Conservation (phyloP, 495 filamentous ascomycete genomes). For the Tuber borchii region DNA sequence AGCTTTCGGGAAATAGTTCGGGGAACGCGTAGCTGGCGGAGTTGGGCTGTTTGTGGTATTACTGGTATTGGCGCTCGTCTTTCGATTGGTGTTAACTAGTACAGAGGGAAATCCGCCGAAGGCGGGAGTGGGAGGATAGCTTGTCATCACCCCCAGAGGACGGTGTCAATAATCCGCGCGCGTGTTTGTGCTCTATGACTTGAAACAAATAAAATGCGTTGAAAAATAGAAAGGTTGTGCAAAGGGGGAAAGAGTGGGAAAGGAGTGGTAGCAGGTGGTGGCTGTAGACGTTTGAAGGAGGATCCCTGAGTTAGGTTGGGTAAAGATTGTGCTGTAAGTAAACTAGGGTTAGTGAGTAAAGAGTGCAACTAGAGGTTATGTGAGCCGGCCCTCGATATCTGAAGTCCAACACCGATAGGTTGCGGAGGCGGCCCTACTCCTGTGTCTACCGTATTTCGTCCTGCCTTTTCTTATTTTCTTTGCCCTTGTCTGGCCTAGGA, state of each 20-base stretch:
- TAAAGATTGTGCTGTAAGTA: background rate
- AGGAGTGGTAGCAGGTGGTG: constrained; percentile 13
- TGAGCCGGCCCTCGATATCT: background rate
- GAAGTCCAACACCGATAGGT: background rate
- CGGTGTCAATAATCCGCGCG: constrained; percentile 4
- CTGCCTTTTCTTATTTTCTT: background rate
- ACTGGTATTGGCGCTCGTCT: constrained; percentile 29
- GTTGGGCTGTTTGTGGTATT: constrained; percentile 19
- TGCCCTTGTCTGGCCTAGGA: background rate
- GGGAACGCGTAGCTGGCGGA: constrained; percentile 28
- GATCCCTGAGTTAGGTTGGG: background rate
- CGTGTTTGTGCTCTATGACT: background rate
- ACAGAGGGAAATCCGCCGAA: constrained; percentile 46
- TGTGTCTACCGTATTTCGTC: background rate
- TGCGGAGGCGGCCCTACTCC: background rate
- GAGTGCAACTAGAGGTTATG: background rate
- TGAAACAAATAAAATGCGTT: background rate
- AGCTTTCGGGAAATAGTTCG: constrained; percentile 26
- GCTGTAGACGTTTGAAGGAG: constrained; percentile 28
- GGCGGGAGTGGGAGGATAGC: constrained; percentile 51
- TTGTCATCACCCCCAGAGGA: constrained; percentile 47
- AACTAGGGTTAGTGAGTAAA: background rate
- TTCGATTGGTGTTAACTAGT: constrained; percentile 22
- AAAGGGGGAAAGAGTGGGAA: constrained; percentile 10
- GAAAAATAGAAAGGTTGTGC: constrained; percentile 7